Base-by-base conservation (phyloP, 208 protist species). In the Wallacemonas sp. region DNA sequence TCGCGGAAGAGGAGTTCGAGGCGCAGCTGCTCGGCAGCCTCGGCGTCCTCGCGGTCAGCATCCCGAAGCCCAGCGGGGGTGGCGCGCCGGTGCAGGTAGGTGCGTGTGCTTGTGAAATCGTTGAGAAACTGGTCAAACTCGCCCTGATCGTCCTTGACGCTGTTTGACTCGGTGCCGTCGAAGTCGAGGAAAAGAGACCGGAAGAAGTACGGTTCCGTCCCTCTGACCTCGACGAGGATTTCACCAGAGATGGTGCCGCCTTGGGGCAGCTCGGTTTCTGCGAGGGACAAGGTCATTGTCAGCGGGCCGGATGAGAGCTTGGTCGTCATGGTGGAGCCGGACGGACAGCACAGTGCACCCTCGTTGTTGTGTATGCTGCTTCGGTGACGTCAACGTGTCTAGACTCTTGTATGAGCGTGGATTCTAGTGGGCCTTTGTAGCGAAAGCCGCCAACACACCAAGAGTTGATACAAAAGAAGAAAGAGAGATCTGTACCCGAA, bases 81-180 rank as follows among this genome's bases (percentile, higher is more conserved):
- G 31, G 84, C 82, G 51, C 84, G 78, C 22, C 82, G 77, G 27
- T 70, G 69, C 21, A 88, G 75, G 65, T 88, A 88, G 8, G 72
- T 70, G n/a, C 82, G 77, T 6, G 68, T 71, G 0, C 77, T 66
- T 24, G 82, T 88, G 78, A 82, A 82, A 53, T 68, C 64, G 54
- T 82, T 70, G 28, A 88, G 67, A 41, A 88, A 60, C 12, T 58
- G 58, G 38, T 88, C 82, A 38, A 84, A 88, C 66, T 88, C 77
- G 28, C 77, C 78, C 47, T 84, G 82, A 41, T 88, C 82, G 36
- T 88, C 82, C 64, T 70, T 69, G 42, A 88, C 71, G 34, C 64
- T 72, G 62, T 79, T 79, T 34, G 60, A 66, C 58, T 88, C 82
- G 24, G 69, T 62, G 21, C 77, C 72, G 22, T 72, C 47, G 15